phyloP scores from a whole-genome alignment of 2,329 filamentous ascomycete genomes.

The Botrytis galanthina region DNA sequence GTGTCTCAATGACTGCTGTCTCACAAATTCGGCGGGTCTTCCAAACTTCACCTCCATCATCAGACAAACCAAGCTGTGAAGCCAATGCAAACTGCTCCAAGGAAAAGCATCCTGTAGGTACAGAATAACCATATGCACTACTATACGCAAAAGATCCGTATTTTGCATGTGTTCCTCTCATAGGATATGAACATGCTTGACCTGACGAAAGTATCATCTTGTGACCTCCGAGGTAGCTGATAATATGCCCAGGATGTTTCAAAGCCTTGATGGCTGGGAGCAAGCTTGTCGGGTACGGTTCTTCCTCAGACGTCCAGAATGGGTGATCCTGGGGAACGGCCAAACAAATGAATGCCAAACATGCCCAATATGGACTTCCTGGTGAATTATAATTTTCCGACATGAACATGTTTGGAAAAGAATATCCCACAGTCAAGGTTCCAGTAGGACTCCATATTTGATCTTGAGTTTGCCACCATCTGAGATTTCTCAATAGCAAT shows the following conservation, averaged over 20 bases:
- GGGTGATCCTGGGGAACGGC: conserved; percentile 67
- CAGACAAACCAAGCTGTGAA: conserved; percentile 71
- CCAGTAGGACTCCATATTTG: conserved; percentile 74
- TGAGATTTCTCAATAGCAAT: conserved; percentile 67
- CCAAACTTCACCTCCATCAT: conserved; percentile 77
- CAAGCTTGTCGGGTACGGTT: conserved; percentile 53
- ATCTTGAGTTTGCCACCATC: conserved; percentile 75
- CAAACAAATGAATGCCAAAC: conserved; percentile 72
- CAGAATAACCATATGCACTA: conserved; percentile 72
- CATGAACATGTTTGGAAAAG: conserved; percentile 76
- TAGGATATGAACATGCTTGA: conserved; percentile 78
- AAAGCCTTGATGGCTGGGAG: conserved; percentile 61
- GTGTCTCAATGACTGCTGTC: conserved; percentile 59
- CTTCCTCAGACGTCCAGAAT: conserved; percentile 71
- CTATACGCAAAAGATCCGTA: conserved; percentile 79
- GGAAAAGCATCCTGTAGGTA: conserved; percentile 71
- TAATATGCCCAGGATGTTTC: conserved; percentile 70
- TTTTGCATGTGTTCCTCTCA: conserved; percentile 79
- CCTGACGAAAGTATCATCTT: conserved; percentile 73
- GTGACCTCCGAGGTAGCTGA: conserved; percentile 68
- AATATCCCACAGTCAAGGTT: conserved; percentile 72
- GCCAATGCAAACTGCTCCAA: conserved; percentile 76
- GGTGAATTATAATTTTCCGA: conserved; percentile 84
- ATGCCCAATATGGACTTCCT: conserved; percentile 71
- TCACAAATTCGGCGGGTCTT: conserved; percentile 69